Conservation (phyloP, 169 alveolate species). For the Besnoitia besnoiti region DNA sequence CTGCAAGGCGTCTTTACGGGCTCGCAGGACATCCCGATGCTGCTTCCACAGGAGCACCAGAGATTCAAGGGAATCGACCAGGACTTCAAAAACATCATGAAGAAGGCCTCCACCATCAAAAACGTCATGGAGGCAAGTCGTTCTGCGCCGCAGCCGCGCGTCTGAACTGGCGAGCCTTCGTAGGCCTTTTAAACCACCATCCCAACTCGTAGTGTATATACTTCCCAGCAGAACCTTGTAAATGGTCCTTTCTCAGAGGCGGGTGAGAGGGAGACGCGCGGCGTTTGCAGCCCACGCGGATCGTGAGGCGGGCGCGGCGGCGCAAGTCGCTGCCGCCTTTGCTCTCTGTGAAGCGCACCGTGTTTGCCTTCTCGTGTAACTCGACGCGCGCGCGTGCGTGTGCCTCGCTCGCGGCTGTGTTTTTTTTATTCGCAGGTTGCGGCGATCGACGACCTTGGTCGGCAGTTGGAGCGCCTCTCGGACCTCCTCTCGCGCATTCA, state of each 20-base stretch:
- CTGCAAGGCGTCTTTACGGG: conserved; percentile 97
- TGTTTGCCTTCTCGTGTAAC: not conserved
- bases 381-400: not conserved
- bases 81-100: conserved; percentile 93
- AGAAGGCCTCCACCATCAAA: conserved; percentile 80
- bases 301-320: no score
- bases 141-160: no score
- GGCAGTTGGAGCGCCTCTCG: conserved; percentile 92
- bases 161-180: no score
- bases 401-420: not conserved
- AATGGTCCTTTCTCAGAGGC: no score
- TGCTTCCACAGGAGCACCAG: conserved; percentile 93
- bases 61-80: conserved; percentile 94
- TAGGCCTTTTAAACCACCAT: no score
- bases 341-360: no score
- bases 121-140: conserved; percentile 65
- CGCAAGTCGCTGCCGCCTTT: no score
- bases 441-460: conserved; percentile 90
- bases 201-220: no score
- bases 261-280: no score
- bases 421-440: conserved; percentile 59
- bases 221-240: no score
- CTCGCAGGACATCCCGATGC: conserved; percentile 94
- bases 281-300: no score
- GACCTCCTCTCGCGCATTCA: conserved; percentile 93